These are phyloP conservation scores for Cryphonectria naterciae DNA, from an alignment of 2,329 filamentous ascomycete genomes.

Conservation along the genomic window DNA sequence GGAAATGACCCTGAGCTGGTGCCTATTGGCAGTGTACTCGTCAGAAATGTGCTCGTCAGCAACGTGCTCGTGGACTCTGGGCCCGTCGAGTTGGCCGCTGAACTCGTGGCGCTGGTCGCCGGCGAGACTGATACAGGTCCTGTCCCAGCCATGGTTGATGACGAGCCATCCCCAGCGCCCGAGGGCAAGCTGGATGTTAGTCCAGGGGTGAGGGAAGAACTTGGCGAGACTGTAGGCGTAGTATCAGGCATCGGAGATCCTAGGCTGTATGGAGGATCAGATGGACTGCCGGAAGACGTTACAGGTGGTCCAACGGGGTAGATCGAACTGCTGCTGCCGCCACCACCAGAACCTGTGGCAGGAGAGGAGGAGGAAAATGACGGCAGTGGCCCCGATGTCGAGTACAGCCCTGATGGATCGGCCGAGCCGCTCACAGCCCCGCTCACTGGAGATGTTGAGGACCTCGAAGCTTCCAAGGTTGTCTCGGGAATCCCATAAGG, in stretches of 20 bases:
- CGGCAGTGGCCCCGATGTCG: not conserved
- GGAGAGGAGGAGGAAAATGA: not conserved
- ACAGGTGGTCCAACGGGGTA: not conserved
- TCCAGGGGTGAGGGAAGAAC: not conserved
- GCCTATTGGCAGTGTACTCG: conserved; percentile 3
- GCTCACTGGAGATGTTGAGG: not conserved
- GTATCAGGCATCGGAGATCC: not conserved
- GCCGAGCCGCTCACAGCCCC: conserved; percentile 6
- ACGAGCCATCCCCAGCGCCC: not conserved
- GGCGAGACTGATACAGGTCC: conserved; percentile 2
- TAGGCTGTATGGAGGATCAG: not conserved
- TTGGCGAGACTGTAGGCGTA: not conserved
- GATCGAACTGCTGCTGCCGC: not conserved
- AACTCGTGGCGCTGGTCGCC: conserved; percentile 10
- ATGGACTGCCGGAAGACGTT: not conserved
- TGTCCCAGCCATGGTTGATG: not conserved
- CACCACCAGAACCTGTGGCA: not conserved
- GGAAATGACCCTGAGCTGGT: not conserved
- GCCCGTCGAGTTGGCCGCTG: conserved; percentile 1
- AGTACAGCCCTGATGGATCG: not conserved
- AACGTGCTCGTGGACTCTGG: conserved; percentile 15
- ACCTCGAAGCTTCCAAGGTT: not conserved
- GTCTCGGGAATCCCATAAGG: not conserved
- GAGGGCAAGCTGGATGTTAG: not conserved
- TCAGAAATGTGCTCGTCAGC: conserved; percentile 12